A percentile compares a stretch with the other conserved stretches of the same genome.
Conservation (phyloP, 164 flowering plant genomes). For the Litsea cubeba region DNA sequence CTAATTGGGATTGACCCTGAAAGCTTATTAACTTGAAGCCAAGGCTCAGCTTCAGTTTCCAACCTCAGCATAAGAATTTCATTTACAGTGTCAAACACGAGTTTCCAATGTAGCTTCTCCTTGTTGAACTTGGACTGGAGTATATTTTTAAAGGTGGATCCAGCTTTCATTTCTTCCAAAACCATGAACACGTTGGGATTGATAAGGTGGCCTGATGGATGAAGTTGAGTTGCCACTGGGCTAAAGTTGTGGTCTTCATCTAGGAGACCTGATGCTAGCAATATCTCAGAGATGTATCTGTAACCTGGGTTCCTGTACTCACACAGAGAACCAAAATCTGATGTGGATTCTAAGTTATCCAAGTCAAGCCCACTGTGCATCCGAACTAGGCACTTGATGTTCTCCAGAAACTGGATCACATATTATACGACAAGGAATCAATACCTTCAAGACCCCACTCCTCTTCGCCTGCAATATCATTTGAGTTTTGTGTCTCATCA, state of each 20-base stretch:
- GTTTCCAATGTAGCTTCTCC: slow-evolving; percentile 50
- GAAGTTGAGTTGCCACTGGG: slow-evolving; percentile 36
- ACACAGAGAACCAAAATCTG: slow-evolving; percentile 25
- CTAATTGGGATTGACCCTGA: slow-evolving; percentile 21
- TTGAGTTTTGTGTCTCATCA: slow-evolving; percentile 27
- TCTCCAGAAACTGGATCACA: slow-evolving; percentile 9
- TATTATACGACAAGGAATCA: slow-evolving; percentile 12
- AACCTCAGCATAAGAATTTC: slow-evolving; percentile 52
- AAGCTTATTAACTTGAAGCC: slow-evolving; percentile 26
- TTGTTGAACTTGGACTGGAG: slow-evolving; percentile 8
- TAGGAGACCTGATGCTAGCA: slow-evolving; percentile 71
- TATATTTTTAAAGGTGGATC: slow-evolving; percentile 10
- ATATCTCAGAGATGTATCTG: slow-evolving; percentile 58
- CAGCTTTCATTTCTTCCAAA: slow-evolving; percentile 50
- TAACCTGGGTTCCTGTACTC: slow-evolving; percentile 44
- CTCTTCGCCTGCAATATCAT: slow-evolving; percentile 24
- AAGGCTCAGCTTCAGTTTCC: slow-evolving; percentile 20
- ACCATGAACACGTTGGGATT: slow-evolving; percentile 63
- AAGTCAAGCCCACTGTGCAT: slow-evolving; percentile 2
- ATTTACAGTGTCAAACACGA: slow-evolving; percentile 68
- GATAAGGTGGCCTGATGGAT: slow-evolving; percentile 52
- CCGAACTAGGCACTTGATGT: too few relatives aligned
- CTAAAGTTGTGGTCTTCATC: slow-evolving; percentile 45
- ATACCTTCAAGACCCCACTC: slow-evolving; percentile 25
- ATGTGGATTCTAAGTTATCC: slow-evolving; percentile 25